Evolutionary conservation across 1,284 basidiomycete genomes (phyloP).

Genomic region (Trametes hirsuta): DNA sequence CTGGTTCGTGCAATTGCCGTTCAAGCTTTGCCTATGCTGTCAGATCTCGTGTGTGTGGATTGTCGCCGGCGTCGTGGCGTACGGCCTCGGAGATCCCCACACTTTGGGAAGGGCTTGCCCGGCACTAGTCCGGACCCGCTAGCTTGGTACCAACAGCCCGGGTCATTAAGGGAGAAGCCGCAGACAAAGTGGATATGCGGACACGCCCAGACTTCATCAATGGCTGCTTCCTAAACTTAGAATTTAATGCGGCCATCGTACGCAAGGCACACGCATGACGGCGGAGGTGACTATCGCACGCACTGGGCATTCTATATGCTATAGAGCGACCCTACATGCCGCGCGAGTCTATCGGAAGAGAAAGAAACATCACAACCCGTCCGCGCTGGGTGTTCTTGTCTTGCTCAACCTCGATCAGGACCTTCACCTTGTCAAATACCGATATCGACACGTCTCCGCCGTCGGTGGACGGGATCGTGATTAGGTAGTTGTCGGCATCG

Average conservation of each 20-base stretch:
- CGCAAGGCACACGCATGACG: slow-evolving; percentile 19
- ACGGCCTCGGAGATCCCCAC: slow-evolving; percentile 23
- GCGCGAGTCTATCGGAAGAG: slow-evolving; percentile 69
- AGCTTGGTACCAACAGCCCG: slow-evolving; percentile 16
- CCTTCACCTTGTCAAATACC: slow-evolving; percentile 92
- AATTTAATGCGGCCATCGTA: slow-evolving; percentile 17
- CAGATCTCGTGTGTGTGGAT: slow-evolving; percentile 19
- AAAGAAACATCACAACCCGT: slow-evolving; percentile 87
- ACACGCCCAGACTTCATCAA: slow-evolving; percentile 13
- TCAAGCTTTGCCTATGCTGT: slow-evolving; percentile 25
- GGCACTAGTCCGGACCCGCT: slow-evolving; percentile 15
- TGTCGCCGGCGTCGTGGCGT: slow-evolving; percentile 19
- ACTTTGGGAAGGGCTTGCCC: slow-evolving; percentile 19
- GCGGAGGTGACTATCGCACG: slow-evolving; percentile 20
- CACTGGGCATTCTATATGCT: slow-evolving; percentile 21
- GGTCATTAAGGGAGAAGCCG: slow-evolving; percentile 20
- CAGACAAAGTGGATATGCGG: slow-evolving; percentile 17
- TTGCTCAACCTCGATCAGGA: slow-evolving; percentile 92
- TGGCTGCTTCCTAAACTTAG: slow-evolving; percentile 19
- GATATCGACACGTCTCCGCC: slow-evolving; percentile 64
- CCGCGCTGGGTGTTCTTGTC: slow-evolving; percentile 94
- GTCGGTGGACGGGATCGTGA: slow-evolving; percentile 62
- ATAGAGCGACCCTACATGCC: slow-evolving; percentile 35
- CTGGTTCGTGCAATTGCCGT: slow-evolving; percentile 22
- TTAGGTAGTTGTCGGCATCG: slow-evolving; percentile 89